Base-by-base conservation (phyloP, 2,329 filamentous ascomycete genomes). In the Penicillium sp. region DNA sequence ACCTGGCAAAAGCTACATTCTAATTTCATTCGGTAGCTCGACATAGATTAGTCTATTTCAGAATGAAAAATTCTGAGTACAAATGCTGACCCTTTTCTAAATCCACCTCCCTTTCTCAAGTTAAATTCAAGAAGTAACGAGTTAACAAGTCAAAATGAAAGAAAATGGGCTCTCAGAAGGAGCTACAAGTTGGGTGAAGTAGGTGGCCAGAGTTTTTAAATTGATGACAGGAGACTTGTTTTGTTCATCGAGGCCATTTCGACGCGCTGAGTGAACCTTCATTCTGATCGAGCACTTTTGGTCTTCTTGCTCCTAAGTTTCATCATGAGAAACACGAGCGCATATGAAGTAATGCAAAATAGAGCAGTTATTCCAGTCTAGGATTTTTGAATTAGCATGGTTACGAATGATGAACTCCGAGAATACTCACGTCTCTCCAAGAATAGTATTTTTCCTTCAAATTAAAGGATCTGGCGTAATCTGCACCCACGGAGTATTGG, bases 241-340 rank as follows among this genome's bases (percentile, higher is more conserved):
- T n/a, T n/a, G n/a, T n/a, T n/a, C n/a, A n/a, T n/a, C n/a, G n/a
- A n/a, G n/a, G n/a, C n/a, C n/a, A n/a, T n/a, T n/a, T n/a, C n/a
- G n/a, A n/a, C n/a, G n/a, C 13, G 34, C 34, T 37, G 14, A 33
- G 5, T 33, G 31, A 33, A 14, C 11, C 8, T 34, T 56, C 51
- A 71, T 46, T 72, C 71, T 3, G 64, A 67, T 9, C 68, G 59
- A 5, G 76, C 76, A 40, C 70, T 79, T 69, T 79, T 79, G 14
- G 74, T 78, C 57, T 73, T 75, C 67, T 79, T 80, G 33, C 75
- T 80, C 53, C 78, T 66, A 40, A 80, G 58, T 65, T 79, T 80
- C 78, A 79, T 80, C 71, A 80, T 74, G 21, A 77, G 37, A 60
- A 76, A 79, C 1, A 80, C 78, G 50, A 77, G 52, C 5, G 63